Evolutionary conservation across 768 basidiomycete genomes (phyloP).

Genomic region (Solioccasus polychromus): DNA sequence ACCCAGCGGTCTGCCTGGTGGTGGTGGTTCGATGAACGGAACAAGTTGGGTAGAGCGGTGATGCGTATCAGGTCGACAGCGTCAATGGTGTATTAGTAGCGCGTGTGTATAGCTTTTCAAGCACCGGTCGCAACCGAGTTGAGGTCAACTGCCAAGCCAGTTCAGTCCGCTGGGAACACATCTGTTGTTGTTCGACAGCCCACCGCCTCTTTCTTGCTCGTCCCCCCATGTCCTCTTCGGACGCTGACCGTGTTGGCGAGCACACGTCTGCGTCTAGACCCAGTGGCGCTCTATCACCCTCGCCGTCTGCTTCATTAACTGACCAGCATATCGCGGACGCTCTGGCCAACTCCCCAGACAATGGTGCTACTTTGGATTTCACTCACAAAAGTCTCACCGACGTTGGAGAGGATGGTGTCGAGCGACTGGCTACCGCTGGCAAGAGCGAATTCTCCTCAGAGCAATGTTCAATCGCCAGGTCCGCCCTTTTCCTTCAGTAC

Average conservation of each 20-base stretch:
- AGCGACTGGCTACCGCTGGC: conserved; percentile 67
- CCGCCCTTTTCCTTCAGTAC: conserved; percentile 19
- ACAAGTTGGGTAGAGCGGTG: conserved; percentile 1
- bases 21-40: conserved; percentile 6
- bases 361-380: conserved; percentile 81
- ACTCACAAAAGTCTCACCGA: conserved; percentile 76
- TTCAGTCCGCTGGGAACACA: conserved; percentile 20
- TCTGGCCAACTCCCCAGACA: conserved; percentile 63
- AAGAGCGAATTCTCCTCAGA: conserved; percentile 44
- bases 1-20: conserved; percentile 23
- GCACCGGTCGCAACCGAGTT: conserved; percentile 29
- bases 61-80: conserved; percentile 4
- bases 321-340: conserved; percentile 65
- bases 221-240: conserved; percentile 28
- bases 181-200: conserved; percentile 14
- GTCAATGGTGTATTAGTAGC: conserved; percentile 5
- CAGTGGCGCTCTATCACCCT: conserved; percentile 27
- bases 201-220: conserved; percentile 7
- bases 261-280: conserved; percentile 28
- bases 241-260: conserved; percentile 28
- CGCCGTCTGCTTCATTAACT: conserved; percentile 44
- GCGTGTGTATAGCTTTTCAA: conserved; percentile 19
- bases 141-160: conserved; percentile 11
- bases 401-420: conserved; percentile 70
- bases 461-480: conserved; percentile 62